Evolutionary conservation across 768 basidiomycete species (phyloP), one percentile per base, ranked within the genome.

Genomic region (Pleurotus giganteus): DNA sequence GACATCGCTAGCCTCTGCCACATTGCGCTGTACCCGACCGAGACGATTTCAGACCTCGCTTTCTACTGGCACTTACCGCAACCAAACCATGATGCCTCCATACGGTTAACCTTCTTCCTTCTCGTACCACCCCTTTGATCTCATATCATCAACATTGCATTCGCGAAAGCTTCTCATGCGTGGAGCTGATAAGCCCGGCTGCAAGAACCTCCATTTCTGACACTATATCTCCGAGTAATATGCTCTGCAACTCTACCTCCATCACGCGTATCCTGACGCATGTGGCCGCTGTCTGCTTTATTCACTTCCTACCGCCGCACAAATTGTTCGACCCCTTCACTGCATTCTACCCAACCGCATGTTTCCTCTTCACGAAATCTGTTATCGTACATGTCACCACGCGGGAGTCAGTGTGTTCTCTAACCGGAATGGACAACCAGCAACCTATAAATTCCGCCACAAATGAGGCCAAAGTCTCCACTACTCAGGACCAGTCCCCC

Each of bases 141-240:
- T 13, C 31, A 32, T 32, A 6, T 32, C 6, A 32, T 6, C 7
- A 32, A 32, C 6, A 13, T 13, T 32, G 6, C n/a, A n/a, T 32
- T 6, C 7, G 31, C 6, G 31, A 32, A 7, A 4, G 49, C 49
- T 51, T 51, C 49, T 51, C 15, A 17, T 24, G 27, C 29, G 21
- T 26, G 49, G n/a, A 51, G 32, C 34, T 51, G 49, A 51, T 51
- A 37, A 39, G 32, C 19, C 24, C 49, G 44, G 11, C 9, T 45
- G 19, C 12, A 7, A 45, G 21, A 27, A 45, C 26, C 44, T 17
- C 34, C 11, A 12, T 51, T 51, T 37, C 31, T 51, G 49, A 26
- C 31, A 51, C 37, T 24, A 37, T 51, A 51, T 51, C 49, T 51
- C 49, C 49, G 34, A 34, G 32, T 37, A 51, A 37, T 23, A 51